phyloP scores from a whole-genome alignment of 139 green algal species.

The Diplosphaera chodatii region DNA sequence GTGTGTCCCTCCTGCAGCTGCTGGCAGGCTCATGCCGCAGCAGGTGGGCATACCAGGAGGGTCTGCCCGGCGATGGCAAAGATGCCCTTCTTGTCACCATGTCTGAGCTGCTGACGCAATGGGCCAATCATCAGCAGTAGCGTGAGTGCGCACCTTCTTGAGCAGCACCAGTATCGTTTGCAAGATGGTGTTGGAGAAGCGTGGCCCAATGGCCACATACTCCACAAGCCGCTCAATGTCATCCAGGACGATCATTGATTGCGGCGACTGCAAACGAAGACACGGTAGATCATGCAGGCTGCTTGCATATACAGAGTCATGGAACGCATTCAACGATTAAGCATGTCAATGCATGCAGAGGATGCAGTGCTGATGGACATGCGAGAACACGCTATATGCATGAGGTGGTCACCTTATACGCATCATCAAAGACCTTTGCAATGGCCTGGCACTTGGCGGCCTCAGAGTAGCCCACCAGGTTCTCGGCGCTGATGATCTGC shows the following conservation, averaged over 20 bases:
- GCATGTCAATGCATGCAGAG: too few relatives aligned
- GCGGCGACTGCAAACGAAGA: slow-evolving; percentile 68
- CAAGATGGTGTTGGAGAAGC: slow-evolving; percentile 93
- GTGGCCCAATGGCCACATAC: slow-evolving; percentile 93
- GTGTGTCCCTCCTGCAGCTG: background rate
- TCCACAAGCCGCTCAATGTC: slow-evolving; percentile 98
- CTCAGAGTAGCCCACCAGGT: slow-evolving; percentile 86
- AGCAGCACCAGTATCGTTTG: slow-evolving; percentile 89
- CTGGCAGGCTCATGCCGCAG: too few relatives aligned
- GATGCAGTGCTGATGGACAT: too few relatives aligned
- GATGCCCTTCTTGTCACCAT: too few relatives aligned
- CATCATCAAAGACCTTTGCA: slow-evolving; percentile 90
- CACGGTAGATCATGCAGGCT: too few relatives aligned
- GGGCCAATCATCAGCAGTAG: too few relatives aligned
- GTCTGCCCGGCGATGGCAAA: too few relatives aligned
- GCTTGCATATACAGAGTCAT: too few relatives aligned
- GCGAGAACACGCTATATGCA: too few relatives aligned
- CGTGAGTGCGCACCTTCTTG: slow-evolving; percentile 80
- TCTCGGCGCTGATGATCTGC: slow-evolving; percentile 72
- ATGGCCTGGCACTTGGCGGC: slow-evolving; percentile 65
- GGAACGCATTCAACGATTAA: too few relatives aligned
- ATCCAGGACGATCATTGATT: slow-evolving; percentile 90
- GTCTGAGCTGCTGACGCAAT: too few relatives aligned
- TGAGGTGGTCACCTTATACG: slow-evolving; percentile 83
- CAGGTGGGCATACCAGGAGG: too few relatives aligned